Evolutionary conservation across 2,329 filamentous ascomycete genomes (phyloP), one percentile per base, ranked within the genome.

Genomic region (Fusarium citri): DNA sequence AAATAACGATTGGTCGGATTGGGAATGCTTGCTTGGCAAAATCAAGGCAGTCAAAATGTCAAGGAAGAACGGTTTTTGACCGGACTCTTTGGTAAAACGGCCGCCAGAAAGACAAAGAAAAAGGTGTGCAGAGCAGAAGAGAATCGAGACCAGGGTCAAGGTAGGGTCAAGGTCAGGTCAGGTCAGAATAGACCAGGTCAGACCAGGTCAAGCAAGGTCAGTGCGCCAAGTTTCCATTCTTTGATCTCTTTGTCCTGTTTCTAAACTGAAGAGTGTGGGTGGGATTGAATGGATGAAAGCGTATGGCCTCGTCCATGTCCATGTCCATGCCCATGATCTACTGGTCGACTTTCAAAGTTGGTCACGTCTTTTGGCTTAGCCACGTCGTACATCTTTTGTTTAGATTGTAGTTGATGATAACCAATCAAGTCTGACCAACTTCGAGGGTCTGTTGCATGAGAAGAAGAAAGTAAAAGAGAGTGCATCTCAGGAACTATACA

Each of bases 371-470:
- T 59, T 48, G 46, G 40, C 22, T 10, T 31, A 23, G 46, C 42
- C 57, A 51, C 48, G 55, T 69, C 72, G 64, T 64, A 72, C 54
- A 55, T 64, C 8, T 28, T 51, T 69, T 72, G 64, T 74, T 76
- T 76, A 65, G 68, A 66, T 69, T 68, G 53, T 28, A 55, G 51
- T 64, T 42, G 47, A 47, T 57, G 28, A 15, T 20, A 54, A 31
- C 74, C 75, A 76, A 76, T 76, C 71, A 73, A 34, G 30, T 37
- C 12, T 16, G 40, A 49, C 31, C 40, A 42, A 64, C n/a, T 22
- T 42, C 26, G 25, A 54, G 66, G 62, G 61, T 64, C 45, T 58
- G 46, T 50, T 43, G 47, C 37, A 63, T 56, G 15, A 18, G 25
- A 61, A 49, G 11, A 58, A 57, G 5, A 37, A 37, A 30, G 28